Conservation (phyloP, 1,139 yeast genomes). For the Candida anutae region DNA sequence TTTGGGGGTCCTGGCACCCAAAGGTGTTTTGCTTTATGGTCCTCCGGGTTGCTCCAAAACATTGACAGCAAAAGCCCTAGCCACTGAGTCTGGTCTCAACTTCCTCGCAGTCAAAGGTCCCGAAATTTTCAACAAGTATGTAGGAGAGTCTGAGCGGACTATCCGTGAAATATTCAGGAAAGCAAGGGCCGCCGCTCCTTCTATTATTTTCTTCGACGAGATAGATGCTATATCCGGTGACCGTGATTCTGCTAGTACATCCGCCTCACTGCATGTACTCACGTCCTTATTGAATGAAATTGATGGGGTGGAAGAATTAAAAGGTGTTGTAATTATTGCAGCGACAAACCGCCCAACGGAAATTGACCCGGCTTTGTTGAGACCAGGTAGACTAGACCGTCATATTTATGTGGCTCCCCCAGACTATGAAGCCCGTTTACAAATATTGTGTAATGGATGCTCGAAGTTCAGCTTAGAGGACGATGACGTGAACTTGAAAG, state of each 20-base stretch:
- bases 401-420: slow-evolving; percentile 93
- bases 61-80: slow-evolving; percentile 86
- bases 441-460: slow-evolving; percentile 65
- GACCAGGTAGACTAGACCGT: slow-evolving; percentile 93
- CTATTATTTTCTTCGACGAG: slow-evolving; percentile 89
- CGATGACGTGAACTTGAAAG: slow-evolving; percentile 33
- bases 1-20: slow-evolving; percentile 84
- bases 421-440: slow-evolving; percentile 66
- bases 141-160: slow-evolving; percentile 88
- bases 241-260: slow-evolving; percentile 53
- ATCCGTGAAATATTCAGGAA: slow-evolving; percentile 84
- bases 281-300: slow-evolving; percentile 88
- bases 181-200: slow-evolving; percentile 90
- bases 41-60: slow-evolving; percentile 98
- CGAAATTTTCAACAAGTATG: slow-evolving; percentile 86
- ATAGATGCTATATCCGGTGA: slow-evolving; percentile 85
- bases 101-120: slow-evolving; percentile 95
- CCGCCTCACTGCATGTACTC: slow-evolving; percentile 78
- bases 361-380: slow-evolving; percentile 80
- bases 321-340: slow-evolving; percentile 88
- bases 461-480: slow-evolving; percentile 43
- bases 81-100: slow-evolving; percentile 89
- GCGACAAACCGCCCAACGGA: slow-evolving; percentile 94
- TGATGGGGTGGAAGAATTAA: slow-evolving; percentile 91
- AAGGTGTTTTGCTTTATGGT: slow-evolving; percentile 84